These are phyloP conservation scores for Turnera subulata DNA, from an alignment of 345 rosid genomes.

Conservation along the genomic window DNA sequence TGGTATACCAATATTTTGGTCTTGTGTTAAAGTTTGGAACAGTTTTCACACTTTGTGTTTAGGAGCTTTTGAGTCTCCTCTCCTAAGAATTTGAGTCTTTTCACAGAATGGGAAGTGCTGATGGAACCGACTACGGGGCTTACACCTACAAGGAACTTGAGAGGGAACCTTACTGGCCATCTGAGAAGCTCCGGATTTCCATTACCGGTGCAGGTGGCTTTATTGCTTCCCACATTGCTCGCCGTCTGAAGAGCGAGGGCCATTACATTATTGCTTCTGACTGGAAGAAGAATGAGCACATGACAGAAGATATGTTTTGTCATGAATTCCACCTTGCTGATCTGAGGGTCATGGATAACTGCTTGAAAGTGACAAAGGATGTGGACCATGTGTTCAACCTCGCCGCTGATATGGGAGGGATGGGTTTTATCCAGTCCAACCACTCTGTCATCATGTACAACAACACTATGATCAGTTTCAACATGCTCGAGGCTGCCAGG, in stretches of 20 bases:
- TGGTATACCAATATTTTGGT: not conserved
- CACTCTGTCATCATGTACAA: slow-evolving; percentile 98
- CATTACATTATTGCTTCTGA: slow-evolving; percentile 96
- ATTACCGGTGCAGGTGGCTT: slow-evolving; percentile 95
- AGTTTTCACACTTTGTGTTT: too few relatives aligned
- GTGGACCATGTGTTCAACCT: slow-evolving; percentile 95
- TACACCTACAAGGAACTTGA: slow-evolving; percentile 79
- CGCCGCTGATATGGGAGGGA: slow-evolving; percentile 99
- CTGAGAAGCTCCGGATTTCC: slow-evolving; percentile 74
- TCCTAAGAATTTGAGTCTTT: not conserved
- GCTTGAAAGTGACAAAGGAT: slow-evolving; percentile 70
- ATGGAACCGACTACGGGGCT: slow-evolving; percentile 59
- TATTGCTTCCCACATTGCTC: slow-evolving; percentile 96
- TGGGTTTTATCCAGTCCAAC: slow-evolving; percentile 98
- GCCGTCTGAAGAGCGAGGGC: slow-evolving; percentile 92
- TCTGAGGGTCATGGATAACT: slow-evolving; percentile 94
- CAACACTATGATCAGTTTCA: slow-evolving; percentile 98
- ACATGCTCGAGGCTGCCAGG: slow-evolving; percentile 95
- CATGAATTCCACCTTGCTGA: slow-evolving; percentile 93
- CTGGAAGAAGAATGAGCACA: slow-evolving; percentile 99
- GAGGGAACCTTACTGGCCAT: slow-evolving; percentile 93
- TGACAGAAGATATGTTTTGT: slow-evolving; percentile 98
- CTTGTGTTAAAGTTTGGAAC: not conserved
- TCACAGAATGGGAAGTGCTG: slow-evolving; percentile 67
- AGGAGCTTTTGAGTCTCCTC: not conserved